Evolutionary conservation across 768 basidiomycete species (phyloP), one percentile per base, ranked within the genome.

Genomic region (Leucocoprinus leucothites): DNA sequence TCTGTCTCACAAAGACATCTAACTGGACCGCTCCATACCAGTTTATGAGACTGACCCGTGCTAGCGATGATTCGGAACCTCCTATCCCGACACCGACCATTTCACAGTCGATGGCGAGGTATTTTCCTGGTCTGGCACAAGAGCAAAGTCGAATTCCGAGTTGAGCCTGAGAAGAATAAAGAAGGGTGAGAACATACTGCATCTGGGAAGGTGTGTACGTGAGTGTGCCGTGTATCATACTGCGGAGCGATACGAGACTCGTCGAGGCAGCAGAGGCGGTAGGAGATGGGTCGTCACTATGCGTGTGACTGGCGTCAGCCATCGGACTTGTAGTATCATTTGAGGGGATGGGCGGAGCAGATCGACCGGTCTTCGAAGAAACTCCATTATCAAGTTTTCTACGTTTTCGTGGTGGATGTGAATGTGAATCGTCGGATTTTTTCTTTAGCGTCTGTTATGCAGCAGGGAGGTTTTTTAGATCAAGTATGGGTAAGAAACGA

Each of bases 1-100:
- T 79, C 65, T 92, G 94, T 48, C 80, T 75, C 28, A 99, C 96
- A 60, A 92, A 94, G 48, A 80, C 87, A 63, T 98, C 95, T 59
- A 97, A 67, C 40, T 87, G 73, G 24, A 90, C 76, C 1, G 78
- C 84, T 0, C 96, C 96, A 57, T 91, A 75, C 65, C 84, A 96
- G 69, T 98, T 96, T 54, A 98, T 93, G 38, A 97, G 66, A 48
- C 89, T 91, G 59, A 96, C 90, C 28, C 95, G 85, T 1, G 94
- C 95, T 13, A 97, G 79, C 0, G 88, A 86, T 0, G 90, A 93
- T 66, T 96, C 92, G 2, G 69, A 70, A 19, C 91, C 92, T 22
- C 86, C 78, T n/a, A 83, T 77, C 0, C 94, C 94, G n/a, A 96
- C 81, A 3, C 94, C 94, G 9, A 98, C 95, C 94, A 98, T 97